Conservation (phyloP, 1,139 yeast species). For the Sugiyamaella japonica region DNA sequence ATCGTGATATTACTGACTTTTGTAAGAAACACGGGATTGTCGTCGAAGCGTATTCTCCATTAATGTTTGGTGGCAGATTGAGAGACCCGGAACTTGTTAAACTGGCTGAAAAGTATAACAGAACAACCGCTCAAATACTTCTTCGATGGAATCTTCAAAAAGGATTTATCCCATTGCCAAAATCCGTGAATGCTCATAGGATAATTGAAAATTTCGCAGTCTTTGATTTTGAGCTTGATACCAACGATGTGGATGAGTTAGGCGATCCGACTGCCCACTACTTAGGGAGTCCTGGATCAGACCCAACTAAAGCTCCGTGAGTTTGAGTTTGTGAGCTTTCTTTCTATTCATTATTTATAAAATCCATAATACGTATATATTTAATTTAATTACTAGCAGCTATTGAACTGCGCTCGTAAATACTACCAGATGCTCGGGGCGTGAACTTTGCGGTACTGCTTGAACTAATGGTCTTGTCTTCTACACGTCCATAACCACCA, state of each 20-base stretch:
- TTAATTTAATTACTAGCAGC: constrained; percentile 7
- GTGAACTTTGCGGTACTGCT: constrained; percentile 8
- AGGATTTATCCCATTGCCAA: constrained; percentile 66
- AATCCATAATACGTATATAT: not conserved
- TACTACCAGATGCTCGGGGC: constrained; percentile 21
- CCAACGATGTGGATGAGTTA: constrained; percentile 37
- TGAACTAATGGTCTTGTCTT: not conserved
- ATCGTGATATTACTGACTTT: constrained; percentile 54
- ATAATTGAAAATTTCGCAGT: constrained; percentile 49
- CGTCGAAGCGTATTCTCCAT: constrained; percentile 70
- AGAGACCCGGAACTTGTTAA: constrained; percentile 50
- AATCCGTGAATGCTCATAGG: constrained; percentile 57
- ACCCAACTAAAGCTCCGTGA: constrained; percentile 21
- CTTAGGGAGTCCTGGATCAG: constrained; percentile 17
- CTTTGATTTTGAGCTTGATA: constrained; percentile 50
- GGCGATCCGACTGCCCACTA: constrained; percentile 38
- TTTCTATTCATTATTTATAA: constrained; percentile 3
- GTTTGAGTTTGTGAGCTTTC: too few relatives aligned
- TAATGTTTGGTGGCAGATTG: constrained; percentile 60
- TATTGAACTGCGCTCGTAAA: constrained; percentile 11
- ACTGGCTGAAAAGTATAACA: constrained; percentile 44
- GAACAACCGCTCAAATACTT: constrained; percentile 48
- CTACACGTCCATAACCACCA: constrained; percentile 42
- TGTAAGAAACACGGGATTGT: constrained; percentile 52
- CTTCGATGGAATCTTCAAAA: constrained; percentile 46